Evolutionary conservation across 2,329 filamentous ascomycete genomes (phyloP).

Genomic region (Apiospora phragmitis): DNA sequence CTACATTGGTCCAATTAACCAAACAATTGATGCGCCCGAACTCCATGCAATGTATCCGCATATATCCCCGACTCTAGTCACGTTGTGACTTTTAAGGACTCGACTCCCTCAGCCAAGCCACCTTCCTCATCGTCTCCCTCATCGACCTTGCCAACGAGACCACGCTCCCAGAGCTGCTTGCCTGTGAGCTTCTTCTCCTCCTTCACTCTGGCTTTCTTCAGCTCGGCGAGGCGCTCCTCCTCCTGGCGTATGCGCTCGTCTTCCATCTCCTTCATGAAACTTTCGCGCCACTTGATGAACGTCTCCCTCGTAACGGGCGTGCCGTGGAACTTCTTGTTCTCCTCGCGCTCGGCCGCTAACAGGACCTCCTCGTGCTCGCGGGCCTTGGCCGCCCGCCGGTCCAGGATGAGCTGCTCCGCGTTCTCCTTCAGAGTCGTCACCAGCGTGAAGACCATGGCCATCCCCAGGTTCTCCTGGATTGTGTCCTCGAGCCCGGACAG

Average conservation of each 20-base stretch:
- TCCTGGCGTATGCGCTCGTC: constrained; percentile 67
- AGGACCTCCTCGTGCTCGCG: constrained; percentile 56
- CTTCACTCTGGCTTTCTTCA: constrained; percentile 76
- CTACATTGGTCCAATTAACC: not conserved
- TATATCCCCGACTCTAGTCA: constrained; percentile 24
- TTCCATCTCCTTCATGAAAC: constrained; percentile 78
- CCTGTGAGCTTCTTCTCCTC: constrained; percentile 73
- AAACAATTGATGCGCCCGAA: constrained; percentile 11
- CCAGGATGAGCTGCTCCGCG: constrained; percentile 80
- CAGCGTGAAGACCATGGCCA: constrained; percentile 96
- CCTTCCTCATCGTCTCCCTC: constrained; percentile 66
- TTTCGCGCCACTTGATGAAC: constrained; percentile 80
- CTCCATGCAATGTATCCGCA: constrained; percentile 13
- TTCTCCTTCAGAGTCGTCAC: constrained; percentile 85
- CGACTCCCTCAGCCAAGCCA: constrained; percentile 58
- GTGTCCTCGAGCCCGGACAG: constrained; percentile 71
- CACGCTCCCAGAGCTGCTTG: constrained; percentile 76
- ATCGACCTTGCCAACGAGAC: constrained; percentile 65
- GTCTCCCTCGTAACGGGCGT: constrained; percentile 83
- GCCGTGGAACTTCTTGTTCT: constrained; percentile 96
- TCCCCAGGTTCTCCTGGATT: constrained; percentile 90
- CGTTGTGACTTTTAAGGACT: constrained; percentile 71
- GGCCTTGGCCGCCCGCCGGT: constrained; percentile 67
- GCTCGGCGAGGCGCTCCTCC: constrained; percentile 79
- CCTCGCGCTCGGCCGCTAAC: constrained; percentile 74